A percentile compares a stretch with the other conserved stretches of the same genome.
These are phyloP conservation scores for Allium sativum DNA, from an alignment of 106 monocot species.

Conservation along the genomic window DNA sequence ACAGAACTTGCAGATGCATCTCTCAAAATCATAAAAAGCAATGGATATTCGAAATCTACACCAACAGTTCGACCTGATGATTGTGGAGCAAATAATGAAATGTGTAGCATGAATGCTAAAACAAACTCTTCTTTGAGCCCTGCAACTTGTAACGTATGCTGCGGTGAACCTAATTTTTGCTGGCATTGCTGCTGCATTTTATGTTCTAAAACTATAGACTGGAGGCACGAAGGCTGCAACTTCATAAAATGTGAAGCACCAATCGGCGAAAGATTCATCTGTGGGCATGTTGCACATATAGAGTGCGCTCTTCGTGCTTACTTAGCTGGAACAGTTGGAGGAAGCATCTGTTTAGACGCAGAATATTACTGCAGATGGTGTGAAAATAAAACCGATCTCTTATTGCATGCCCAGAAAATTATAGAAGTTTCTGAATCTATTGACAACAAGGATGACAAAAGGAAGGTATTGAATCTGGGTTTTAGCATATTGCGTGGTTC, in stretches of 20 bases:
- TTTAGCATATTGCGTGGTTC: slow-evolving; percentile 46
- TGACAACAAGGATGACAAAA: slow-evolving; percentile 33
- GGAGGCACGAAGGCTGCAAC: slow-evolving; percentile 28
- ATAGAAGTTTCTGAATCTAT: slow-evolving; percentile 27
- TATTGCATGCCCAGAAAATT: slow-evolving; percentile 30
- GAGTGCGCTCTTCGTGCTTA: slow-evolving; percentile 12
- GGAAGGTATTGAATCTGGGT: slow-evolving; percentile 33
- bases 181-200: slow-evolving; percentile 74
- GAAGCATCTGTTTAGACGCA: slow-evolving; percentile 56
- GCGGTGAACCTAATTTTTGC: slow-evolving; percentile 53
- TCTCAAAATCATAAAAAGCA: slow-evolving; percentile 2
- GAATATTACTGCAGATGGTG: slow-evolving; percentile 77
- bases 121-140: not conserved
- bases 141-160: slow-evolving; percentile 56
- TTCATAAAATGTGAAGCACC: slow-evolving; percentile 56
- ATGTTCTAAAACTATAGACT: slow-evolving; percentile 44
- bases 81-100: slow-evolving; percentile 59
- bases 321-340: slow-evolving; percentile 74
- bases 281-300: slow-evolving; percentile 67
- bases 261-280: slow-evolving; percentile 27
- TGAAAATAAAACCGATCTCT: slow-evolving; percentile 60
- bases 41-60: slow-evolving; percentile 7
- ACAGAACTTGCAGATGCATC: not conserved
- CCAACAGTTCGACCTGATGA: slow-evolving; percentile 7
- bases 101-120: slow-evolving; percentile 24